phyloP scores from a whole-genome alignment of 106 monocot species.

The Phalaenopsis aphrodite region DNA sequence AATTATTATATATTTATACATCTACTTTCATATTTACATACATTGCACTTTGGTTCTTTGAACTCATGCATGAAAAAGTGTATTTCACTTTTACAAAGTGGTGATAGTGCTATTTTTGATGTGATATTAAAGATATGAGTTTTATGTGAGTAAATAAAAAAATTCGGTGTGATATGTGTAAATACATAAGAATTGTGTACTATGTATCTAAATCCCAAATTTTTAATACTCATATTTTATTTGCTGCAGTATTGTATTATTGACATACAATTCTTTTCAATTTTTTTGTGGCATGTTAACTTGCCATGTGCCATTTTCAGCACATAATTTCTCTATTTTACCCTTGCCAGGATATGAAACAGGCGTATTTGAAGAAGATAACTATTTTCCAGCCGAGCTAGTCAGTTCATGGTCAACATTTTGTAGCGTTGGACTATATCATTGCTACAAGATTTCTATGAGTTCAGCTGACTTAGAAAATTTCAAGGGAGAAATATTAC shows the following conservation, averaged over 20 bases:
- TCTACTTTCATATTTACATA: too few relatives aligned
- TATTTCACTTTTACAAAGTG: too few relatives aligned
- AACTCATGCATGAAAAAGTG: too few relatives aligned
- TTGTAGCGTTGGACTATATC: conserved; percentile 31
- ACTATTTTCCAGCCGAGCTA: conserved; percentile 44
- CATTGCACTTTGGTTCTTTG: too few relatives aligned
- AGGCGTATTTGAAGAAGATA: conserved; percentile 23
- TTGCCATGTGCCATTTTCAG: not conserved
- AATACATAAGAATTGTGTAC: too few relatives aligned
- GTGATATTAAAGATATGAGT: too few relatives aligned
- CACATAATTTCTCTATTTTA: not conserved
- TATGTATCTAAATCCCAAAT: not conserved
- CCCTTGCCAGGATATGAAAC: conserved; percentile 10
- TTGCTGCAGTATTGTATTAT: not conserved
- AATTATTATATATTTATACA: too few relatives aligned
- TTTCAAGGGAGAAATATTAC: conserved; percentile 26
- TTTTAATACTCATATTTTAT: not conserved
- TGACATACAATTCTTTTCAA: not conserved
- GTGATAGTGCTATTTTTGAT: too few relatives aligned
- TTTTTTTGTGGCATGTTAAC: not conserved
- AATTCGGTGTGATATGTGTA: too few relatives aligned
- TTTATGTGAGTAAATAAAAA: too few relatives aligned
- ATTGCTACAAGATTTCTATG: conserved; percentile 48
- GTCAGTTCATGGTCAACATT: conserved; percentile 50
- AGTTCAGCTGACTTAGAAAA: conserved; percentile 7